phyloP scores from a whole-genome alignment of 129 eudicot genomes.

The Scalesia atractyloides region DNA sequence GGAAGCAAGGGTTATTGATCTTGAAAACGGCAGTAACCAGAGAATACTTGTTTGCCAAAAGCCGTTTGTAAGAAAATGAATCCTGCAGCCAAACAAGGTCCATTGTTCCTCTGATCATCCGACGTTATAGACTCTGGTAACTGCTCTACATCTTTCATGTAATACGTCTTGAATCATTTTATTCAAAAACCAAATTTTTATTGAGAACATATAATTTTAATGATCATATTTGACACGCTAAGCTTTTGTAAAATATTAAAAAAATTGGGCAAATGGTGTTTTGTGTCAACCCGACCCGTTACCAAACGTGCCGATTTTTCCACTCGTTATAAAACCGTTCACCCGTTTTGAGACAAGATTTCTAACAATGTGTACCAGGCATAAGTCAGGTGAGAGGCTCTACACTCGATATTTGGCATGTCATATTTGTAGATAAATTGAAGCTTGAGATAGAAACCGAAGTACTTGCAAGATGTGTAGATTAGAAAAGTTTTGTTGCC shows the following conservation, averaged over 20 bases:
- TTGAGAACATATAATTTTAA: not conserved
- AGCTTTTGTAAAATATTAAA: not conserved
- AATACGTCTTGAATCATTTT: not conserved
- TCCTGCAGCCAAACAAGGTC: constrained; percentile 25
- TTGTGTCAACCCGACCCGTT: not conserved
- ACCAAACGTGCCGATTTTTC: not conserved
- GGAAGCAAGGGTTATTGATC: constrained; percentile 96
- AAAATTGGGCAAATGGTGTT: not conserved
- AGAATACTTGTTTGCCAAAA: constrained; percentile 91
- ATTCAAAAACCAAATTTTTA: not conserved
- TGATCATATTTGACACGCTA: not conserved
- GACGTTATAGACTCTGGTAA: constrained; percentile 43
- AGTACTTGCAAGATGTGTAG: constrained; percentile 50
- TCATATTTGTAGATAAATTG: constrained; percentile 21
- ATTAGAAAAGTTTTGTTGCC: constrained; percentile 46
- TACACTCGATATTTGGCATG: constrained; percentile 30
- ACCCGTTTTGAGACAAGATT: not conserved
- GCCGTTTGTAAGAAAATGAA: constrained; percentile 84
- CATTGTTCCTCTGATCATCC: constrained; percentile 27
- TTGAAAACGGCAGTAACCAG: constrained; percentile 82
- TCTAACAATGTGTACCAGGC: constrained; percentile 20
- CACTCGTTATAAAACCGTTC: not conserved
- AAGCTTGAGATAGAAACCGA: constrained; percentile 27
- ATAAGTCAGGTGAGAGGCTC: constrained; percentile 37
- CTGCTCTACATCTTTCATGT: constrained; percentile 9